Evolutionary conservation across 257 asterid genomes (phyloP).

Genomic region (Mitragyna speciosa): DNA sequence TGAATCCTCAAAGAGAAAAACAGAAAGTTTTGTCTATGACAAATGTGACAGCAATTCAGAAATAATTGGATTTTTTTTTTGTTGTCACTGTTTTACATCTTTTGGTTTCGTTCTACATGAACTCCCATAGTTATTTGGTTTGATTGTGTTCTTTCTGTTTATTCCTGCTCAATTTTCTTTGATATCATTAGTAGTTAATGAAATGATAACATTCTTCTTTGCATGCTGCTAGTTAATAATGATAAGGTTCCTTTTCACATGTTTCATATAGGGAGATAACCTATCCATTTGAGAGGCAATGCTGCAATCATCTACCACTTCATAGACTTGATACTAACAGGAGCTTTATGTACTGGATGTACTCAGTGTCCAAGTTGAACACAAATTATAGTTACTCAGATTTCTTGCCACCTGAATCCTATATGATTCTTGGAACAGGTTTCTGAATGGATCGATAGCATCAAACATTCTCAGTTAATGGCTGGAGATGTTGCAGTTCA

Average conservation of each 20-base stretch:
- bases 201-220: too few species aligned
- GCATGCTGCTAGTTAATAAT: too few species aligned
- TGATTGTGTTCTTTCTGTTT: neutral
- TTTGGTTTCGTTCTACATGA: neutral
- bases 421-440: slow-evolving; percentile 12
- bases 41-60: too few species aligned
- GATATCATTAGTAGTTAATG: neutral
- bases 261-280: neutral
- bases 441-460: slow-evolving; percentile 32
- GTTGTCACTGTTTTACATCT: neutral
- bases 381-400: neutral
- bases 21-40: neutral
- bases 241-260: neutral
- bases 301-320: neutral
- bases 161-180: neutral
- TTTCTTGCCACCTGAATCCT: neutral
- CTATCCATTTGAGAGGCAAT: neutral
- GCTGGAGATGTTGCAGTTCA: slow-evolving; percentile 32
- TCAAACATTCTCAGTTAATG: neutral
- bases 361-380: neutral
- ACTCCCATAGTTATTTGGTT: neutral
- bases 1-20: neutral
- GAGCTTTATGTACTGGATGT: neutral
- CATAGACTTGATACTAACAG: neutral
- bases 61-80: neutral